phyloP scores from a whole-genome alignment of 306 rosid species.

The Luffa aegyptiaca region DNA sequence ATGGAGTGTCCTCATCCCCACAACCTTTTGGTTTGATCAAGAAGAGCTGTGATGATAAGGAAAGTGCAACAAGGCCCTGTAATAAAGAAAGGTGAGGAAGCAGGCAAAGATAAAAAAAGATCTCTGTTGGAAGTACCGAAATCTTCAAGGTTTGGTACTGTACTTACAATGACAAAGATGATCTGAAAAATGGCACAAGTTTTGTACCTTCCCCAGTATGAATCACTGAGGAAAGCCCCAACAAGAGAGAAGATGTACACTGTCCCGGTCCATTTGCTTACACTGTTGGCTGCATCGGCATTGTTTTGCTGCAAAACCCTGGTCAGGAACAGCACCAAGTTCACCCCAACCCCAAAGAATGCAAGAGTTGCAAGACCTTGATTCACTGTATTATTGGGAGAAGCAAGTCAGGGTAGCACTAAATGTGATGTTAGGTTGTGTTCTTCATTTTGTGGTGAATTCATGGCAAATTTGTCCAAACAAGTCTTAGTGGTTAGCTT shows the following conservation, averaged over 20 bases:
- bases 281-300: slow-evolving; percentile 83
- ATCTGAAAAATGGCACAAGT: slow-evolving; percentile 77
- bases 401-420: slow-evolving; percentile 1
- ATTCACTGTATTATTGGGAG: slow-evolving; percentile 54
- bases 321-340: slow-evolving; percentile 79
- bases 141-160: neutral
- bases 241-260: slow-evolving; percentile 92
- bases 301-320: slow-evolving; percentile 72
- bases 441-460: slow-evolving; percentile 7
- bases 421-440: neutral
- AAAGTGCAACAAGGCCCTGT: slow-evolving; percentile 69
- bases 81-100: neutral
- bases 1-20: slow-evolving; percentile 50
- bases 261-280: slow-evolving; percentile 96
- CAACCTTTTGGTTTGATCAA: slow-evolving; percentile 77
- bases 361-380: slow-evolving; percentile 90
- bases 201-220: slow-evolving; percentile 92
- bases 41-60: slow-evolving; percentile 68
- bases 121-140: neutral
- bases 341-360: slow-evolving; percentile 89
- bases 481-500: neutral
- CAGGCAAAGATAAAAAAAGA: neutral
- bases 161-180: slow-evolving; percentile 79
- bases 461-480: neutral
- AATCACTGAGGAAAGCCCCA: slow-evolving; percentile 95